phyloP scores from a whole-genome alignment of 805 yeast species.

The Ogataea nitratoaversa region DNA sequence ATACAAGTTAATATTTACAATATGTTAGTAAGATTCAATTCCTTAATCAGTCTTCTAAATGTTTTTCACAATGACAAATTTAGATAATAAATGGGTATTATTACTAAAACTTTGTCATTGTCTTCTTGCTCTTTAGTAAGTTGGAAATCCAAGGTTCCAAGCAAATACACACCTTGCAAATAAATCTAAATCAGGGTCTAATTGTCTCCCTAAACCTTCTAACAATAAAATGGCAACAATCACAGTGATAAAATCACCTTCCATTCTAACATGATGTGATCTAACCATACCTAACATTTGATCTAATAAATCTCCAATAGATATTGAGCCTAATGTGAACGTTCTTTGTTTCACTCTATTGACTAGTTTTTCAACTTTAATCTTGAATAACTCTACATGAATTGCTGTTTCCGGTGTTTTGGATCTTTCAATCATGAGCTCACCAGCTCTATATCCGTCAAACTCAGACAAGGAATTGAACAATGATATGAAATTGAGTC shows the following conservation, averaged over 20 bases:
- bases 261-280: slow-evolving; percentile 93
- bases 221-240: slow-evolving; percentile 87
- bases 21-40: not conserved
- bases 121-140: too few relatives aligned
- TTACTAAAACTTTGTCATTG: too few relatives aligned
- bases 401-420: slow-evolving; percentile 91
- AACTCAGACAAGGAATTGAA: slow-evolving; percentile 86
- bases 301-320: slow-evolving; percentile 86
- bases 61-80: too few relatives aligned
- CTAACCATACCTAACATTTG: slow-evolving; percentile 89
- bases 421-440: slow-evolving; percentile 90
- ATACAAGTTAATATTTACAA: not conserved
- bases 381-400: slow-evolving; percentile 78
- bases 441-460: slow-evolving; percentile 94
- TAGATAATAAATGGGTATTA: too few relatives aligned
- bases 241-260: slow-evolving; percentile 92
- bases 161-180: slow-evolving; percentile 89
- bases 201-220: slow-evolving; percentile 93
- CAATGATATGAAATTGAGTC: slow-evolving; percentile 82
- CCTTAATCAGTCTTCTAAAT: too few relatives aligned
- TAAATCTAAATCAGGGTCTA: slow-evolving; percentile 88
- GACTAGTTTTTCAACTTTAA: slow-evolving; percentile 82
- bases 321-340: slow-evolving; percentile 85
- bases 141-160: slow-evolving; percentile 34
- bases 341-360: slow-evolving; percentile 79